Conservation (phyloP, 345 rosid genomes). For the Balakata baccata region DNA sequence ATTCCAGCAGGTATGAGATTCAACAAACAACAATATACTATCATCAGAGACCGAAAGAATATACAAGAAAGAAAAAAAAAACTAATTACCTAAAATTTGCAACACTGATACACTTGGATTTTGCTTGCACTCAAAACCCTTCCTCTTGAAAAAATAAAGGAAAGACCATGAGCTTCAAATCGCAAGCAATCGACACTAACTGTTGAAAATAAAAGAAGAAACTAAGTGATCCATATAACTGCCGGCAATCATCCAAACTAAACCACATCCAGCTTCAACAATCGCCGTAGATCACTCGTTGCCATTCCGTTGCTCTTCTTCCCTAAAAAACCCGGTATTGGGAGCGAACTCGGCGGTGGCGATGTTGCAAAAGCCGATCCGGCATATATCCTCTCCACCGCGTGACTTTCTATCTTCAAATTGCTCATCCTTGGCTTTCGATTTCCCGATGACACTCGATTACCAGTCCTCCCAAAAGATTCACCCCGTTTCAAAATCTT, state of each 20-base stretch:
- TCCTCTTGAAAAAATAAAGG: conserved; percentile 44
- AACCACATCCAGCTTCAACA: conserved; percentile 16
- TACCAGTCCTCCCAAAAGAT: conserved; percentile 13
- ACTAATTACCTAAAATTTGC: background rate
- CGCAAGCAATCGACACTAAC: background rate
- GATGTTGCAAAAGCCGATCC: conserved; percentile 39
- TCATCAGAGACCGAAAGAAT: background rate
- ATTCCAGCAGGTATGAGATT: background rate
- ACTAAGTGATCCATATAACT: background rate
- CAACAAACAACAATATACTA: background rate
- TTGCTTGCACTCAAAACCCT: conserved; percentile 12
- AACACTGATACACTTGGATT: too few relatives aligned
- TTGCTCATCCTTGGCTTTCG: conserved; percentile 1
- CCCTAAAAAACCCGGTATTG: conserved; percentile 49
- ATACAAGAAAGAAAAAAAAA: conserved; percentile 1
- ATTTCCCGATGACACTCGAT: background rate
- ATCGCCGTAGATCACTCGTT: conserved; percentile 19
- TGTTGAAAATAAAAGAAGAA: background rate
- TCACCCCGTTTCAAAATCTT: conserved; percentile 70
- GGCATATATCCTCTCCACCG: conserved; percentile 27
- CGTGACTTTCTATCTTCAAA: conserved; percentile 15
- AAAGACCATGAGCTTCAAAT: background rate
- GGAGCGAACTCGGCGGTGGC: conserved; percentile 62
- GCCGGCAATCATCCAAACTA: background rate
- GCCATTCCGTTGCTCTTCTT: conserved; percentile 18